Evolutionary conservation across 2,329 filamentous ascomycete species (phyloP).

Genomic region (Aspergillus fijiensis): DNA sequence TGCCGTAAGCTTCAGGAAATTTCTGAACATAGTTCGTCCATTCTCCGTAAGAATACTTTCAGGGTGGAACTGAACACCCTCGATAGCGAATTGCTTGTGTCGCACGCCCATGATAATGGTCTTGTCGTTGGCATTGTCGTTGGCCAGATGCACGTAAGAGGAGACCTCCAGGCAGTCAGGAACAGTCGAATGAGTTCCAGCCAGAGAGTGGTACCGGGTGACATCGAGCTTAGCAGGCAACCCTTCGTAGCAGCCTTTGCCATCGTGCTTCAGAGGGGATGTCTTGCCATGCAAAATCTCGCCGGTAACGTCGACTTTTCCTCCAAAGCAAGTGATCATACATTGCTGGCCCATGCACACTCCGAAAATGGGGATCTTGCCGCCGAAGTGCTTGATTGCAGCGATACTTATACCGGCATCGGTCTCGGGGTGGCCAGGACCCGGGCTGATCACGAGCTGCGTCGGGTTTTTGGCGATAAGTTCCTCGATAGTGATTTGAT

Average conservation of each 20-base stretch:
- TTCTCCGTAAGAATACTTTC: constrained; percentile 94
- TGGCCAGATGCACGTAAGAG: constrained; percentile 76
- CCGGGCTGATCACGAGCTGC: constrained; percentile 91
- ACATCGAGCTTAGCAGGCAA: constrained; percentile 79
- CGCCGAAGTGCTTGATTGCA: constrained; percentile 85
- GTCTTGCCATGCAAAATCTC: constrained; percentile 98
- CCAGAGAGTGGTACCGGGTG: constrained; percentile 93
- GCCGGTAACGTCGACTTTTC: constrained; percentile 85
- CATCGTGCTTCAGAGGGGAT: constrained; percentile 83
- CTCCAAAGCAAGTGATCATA: constrained; percentile 91
- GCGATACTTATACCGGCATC: constrained; percentile 93
- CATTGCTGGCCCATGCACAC: constrained; percentile 99
- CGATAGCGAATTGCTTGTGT: constrained; percentile 86
- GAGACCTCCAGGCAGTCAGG: constrained; percentile 84
- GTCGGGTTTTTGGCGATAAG: constrained; percentile 82
- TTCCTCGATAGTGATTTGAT: constrained; percentile 82
- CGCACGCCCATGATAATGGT: constrained; percentile 90
- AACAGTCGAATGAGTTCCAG: constrained; percentile 83
- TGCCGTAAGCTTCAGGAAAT: constrained; percentile 83
- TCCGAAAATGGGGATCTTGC: constrained; percentile 93
- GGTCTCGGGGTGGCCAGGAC: constrained; percentile 85
- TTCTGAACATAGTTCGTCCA: constrained; percentile 84
- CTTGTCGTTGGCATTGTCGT: constrained; percentile 67
- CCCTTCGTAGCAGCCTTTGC: constrained; percentile 85
- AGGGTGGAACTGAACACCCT: constrained; percentile 96